Conservation (phyloP, 768 basidiomycete genomes). For the Lanmaoa rubissima region DNA sequence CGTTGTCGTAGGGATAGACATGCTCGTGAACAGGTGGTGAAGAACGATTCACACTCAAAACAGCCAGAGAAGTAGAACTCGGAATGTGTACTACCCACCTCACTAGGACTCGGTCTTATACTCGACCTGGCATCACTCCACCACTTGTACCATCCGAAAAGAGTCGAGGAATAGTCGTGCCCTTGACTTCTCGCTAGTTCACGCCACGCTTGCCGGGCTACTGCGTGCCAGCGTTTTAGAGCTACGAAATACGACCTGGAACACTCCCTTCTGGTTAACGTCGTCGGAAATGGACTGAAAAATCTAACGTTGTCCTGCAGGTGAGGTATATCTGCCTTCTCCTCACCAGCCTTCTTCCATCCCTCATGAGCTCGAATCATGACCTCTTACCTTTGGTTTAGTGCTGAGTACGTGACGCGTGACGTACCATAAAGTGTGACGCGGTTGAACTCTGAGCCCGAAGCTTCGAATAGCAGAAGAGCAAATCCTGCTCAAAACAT, state of each 20-base stretch:
- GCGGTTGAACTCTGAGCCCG: not conserved
- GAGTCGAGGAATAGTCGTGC: not conserved
- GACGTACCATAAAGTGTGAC: not conserved
- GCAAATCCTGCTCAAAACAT: conserved; percentile 25
- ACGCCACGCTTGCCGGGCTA: not conserved
- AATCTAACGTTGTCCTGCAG: conserved; percentile 3
- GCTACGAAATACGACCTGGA: not conserved
- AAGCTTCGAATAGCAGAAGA: conserved; percentile 13
- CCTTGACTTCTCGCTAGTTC: not conserved
- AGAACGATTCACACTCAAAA: conserved; percentile 7
- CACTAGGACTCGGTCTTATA: conserved; percentile 19
- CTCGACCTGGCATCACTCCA: conserved; percentile 1
- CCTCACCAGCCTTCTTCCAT: conserved; percentile 1
- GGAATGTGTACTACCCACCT: conserved; percentile 3
- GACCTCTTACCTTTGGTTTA: conserved; percentile 9
- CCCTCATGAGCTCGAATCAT: not conserved
- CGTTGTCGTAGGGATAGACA: conserved; percentile 8
- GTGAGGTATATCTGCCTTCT: conserved; percentile 19
- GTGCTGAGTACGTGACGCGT: not conserved
- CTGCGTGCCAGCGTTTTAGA: not conserved
- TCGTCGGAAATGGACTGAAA: conserved; percentile 11
- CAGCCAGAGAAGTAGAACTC: not conserved
- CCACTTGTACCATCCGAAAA: not conserved
- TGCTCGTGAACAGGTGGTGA: conserved; percentile 5
- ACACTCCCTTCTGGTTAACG: not conserved